Evolutionary conservation across 441 rosid species (phyloP).

Genomic region (Erodium moschatum): DNA sequence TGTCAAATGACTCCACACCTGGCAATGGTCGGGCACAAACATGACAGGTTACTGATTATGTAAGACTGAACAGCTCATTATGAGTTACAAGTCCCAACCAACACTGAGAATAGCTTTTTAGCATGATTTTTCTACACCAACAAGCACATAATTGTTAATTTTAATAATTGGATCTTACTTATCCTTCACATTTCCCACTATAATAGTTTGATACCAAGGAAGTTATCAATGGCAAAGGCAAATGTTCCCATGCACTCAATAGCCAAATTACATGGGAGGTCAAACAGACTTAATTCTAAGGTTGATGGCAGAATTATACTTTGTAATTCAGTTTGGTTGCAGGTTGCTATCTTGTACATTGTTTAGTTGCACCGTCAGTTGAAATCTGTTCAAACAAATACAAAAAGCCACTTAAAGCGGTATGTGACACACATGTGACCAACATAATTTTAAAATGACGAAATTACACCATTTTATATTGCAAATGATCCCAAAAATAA

Average conservation of each 20-base stretch:
- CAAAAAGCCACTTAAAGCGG: too few species aligned
- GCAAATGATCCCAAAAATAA: not conserved
- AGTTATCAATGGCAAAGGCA: not conserved
- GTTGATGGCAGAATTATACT: too few species aligned
- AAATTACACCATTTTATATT: not conserved
- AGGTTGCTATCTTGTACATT: too few species aligned
- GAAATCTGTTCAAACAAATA: too few species aligned
- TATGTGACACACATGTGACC: too few species aligned
- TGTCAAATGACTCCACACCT: conserved; percentile 76
- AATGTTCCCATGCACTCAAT: not conserved
- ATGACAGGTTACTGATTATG: not conserved
- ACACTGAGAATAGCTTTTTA: not conserved
- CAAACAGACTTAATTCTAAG: not conserved
- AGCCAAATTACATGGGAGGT: not conserved
- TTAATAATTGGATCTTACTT: not conserved
- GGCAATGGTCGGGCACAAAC: not conserved
- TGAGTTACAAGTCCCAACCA: not conserved
- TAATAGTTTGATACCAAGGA: not conserved
- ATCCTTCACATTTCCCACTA: not conserved
- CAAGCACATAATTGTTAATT: not conserved
- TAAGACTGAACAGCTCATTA: not conserved
- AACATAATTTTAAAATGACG: too few species aligned
- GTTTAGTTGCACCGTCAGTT: too few species aligned
- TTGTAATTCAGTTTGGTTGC: too few species aligned
- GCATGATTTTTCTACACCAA: not conserved